A percentile compares a stretch with the other conserved stretches of the same genome.
phyloP scores from a whole-genome alignment of 768 basidiomycete species.

The Panellus pusillus region DNA sequence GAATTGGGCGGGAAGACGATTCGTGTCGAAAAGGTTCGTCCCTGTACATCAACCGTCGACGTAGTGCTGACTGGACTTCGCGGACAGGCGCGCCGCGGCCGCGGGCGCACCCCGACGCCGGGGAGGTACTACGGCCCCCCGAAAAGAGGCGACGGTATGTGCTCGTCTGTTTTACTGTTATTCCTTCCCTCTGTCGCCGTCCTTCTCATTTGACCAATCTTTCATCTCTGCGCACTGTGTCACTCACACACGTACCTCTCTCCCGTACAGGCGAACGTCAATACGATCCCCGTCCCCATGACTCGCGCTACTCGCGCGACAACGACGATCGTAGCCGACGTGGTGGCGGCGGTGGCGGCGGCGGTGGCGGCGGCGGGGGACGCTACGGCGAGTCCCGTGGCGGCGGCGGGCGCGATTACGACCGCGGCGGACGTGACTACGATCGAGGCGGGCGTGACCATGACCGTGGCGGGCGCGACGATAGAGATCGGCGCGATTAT shows the following conservation, averaged over 20 bases:
- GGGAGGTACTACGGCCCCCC: conserved; percentile 94
- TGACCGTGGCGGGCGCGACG: conserved; percentile 39
- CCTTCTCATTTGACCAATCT: conserved; percentile 4
- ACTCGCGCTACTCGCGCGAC: conserved; percentile 79
- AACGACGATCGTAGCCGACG: conserved; percentile 50
- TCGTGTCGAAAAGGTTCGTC: conserved; percentile 80
- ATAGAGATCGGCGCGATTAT: conserved; percentile 43
- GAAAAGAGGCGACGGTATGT: conserved; percentile 57
- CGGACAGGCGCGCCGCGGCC: conserved; percentile 78
- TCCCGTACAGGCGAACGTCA: conserved; percentile 72
- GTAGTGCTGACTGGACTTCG: conserved; percentile 7
- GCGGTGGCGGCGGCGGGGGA: too few species aligned
- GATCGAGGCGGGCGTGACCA: conserved; percentile 32
- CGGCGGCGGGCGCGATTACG: conserved; percentile 29
- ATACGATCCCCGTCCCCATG: conserved; percentile 91
- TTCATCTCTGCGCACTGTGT: background rate
- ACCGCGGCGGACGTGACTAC: conserved; percentile 28
- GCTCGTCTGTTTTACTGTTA: background rate
- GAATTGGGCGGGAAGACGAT: conserved; percentile 87
- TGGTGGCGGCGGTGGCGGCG: conserved; percentile 47
- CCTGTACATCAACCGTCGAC: background rate
- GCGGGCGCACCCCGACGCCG: conserved; percentile 90
- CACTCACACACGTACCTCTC: background rate
- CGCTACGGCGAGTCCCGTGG: conserved; percentile 48
- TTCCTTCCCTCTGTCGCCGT: background rate